A percentile compares a stretch with the other conserved stretches of the same genome.
Evolutionary conservation across 371 early-diverging fungal species (phyloP).

Genomic region (Blakeslea trispora): DNA sequence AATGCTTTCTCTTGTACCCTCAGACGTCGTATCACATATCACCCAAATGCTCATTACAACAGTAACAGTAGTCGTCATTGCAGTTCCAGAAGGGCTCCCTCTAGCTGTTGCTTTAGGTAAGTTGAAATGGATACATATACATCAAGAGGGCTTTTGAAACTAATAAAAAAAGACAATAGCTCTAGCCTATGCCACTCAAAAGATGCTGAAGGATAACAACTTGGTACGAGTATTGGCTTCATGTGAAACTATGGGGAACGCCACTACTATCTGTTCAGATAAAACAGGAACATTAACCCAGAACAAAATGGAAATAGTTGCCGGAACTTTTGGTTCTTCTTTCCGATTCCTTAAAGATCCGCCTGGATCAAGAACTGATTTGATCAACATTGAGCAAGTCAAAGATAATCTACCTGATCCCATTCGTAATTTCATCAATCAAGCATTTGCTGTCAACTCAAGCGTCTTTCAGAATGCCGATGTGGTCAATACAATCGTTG

Average conservation of each 20-base stretch:
- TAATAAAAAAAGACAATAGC: constrained; percentile 43
- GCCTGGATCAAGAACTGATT: constrained; percentile 37
- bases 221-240: constrained; percentile 86
- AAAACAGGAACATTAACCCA: constrained; percentile 92
- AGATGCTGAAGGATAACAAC: constrained; percentile 90
- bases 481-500: constrained; percentile 47
- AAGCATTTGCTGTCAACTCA: constrained; percentile 79
- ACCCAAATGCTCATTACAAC: constrained; percentile 69
- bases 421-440: constrained; percentile 50
- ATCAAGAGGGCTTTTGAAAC: constrained; percentile 1
- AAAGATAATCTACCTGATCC: constrained; percentile 39
- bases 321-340: constrained; percentile 60
- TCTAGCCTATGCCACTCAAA: constrained; percentile 74
- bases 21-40: constrained; percentile 54
- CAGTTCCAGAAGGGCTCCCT: constrained; percentile 83
- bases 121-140: neutral
- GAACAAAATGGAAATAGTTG: constrained; percentile 90
- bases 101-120: constrained; percentile 70
- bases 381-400: constrained; percentile 39
- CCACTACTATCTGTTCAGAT: constrained; percentile 90
- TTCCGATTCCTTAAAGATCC: constrained; percentile 43
- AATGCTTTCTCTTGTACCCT: constrained; percentile 28
- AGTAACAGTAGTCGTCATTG: constrained; percentile 78
- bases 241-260: constrained; percentile 95
- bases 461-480: constrained; percentile 68